These are phyloP conservation scores for Monilinia fructigena DNA, from an alignment of 2,329 filamentous ascomycete species.

Conservation along the genomic window DNA sequence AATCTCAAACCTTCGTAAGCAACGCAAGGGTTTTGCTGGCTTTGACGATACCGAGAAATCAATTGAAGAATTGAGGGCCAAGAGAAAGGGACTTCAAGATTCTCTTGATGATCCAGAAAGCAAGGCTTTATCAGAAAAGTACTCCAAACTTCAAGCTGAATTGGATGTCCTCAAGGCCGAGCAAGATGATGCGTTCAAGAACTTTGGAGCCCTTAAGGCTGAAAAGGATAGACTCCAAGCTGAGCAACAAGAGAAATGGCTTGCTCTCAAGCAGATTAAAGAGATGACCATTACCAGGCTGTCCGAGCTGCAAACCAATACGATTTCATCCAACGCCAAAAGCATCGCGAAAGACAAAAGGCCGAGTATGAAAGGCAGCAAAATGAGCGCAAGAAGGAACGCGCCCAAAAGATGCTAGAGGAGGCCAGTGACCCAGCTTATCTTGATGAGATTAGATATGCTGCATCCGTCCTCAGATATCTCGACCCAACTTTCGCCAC, in stretches of 20 bases:
- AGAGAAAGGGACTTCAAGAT: constrained; percentile 88
- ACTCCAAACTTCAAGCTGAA: constrained; percentile 81
- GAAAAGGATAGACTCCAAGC: constrained; percentile 80
- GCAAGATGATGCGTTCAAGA: constrained; percentile 89
- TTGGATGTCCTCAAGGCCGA: constrained; percentile 87
- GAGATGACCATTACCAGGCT: constrained; percentile 84
- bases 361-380: constrained; percentile 74
- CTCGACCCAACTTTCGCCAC: constrained; percentile 73
- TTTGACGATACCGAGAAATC: constrained; percentile 84
- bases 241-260: constrained; percentile 84
- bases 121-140: constrained; percentile 83
- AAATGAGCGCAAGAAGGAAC: constrained; percentile 72
- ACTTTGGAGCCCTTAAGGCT: constrained; percentile 77
- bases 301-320: constrained; percentile 81
- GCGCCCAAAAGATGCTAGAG: constrained; percentile 72
- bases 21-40: constrained; percentile 84
- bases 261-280: constrained; percentile 80
- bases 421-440: constrained; percentile 86
- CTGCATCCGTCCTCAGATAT: constrained; percentile 83
- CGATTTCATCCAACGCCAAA: constrained; percentile 79
- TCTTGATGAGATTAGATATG: constrained; percentile 86
- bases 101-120: constrained; percentile 86
- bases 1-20: constrained; percentile 78
- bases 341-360: constrained; percentile 73
- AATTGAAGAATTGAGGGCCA: constrained; percentile 82